These are phyloP conservation scores for Auxenochlorella pyrenoidosa DNA, from an alignment of 139 green algal species.

Conservation along the genomic window DNA sequence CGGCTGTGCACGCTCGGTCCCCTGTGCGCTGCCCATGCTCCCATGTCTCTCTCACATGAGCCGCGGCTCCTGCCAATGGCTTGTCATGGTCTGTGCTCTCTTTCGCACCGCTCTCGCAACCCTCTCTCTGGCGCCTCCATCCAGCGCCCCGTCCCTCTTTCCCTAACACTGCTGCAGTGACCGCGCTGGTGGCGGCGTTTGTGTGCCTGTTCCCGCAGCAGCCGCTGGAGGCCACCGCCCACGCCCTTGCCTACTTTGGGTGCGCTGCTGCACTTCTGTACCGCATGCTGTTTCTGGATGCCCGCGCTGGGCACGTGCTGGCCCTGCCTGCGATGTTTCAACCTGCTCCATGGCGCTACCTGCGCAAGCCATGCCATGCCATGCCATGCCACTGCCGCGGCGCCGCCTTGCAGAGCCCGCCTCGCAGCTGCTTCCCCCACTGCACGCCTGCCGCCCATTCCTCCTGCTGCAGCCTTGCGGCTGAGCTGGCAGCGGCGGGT, in stretches of 20 bases:
- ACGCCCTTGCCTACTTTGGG: slow-evolving; percentile 80
- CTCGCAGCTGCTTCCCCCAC: neutral
- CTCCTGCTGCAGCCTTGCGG: neutral
- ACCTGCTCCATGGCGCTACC: too few species aligned
- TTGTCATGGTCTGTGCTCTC: neutral
- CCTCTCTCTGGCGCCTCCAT: neutral
- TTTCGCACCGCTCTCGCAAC: neutral
- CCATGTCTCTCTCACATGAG: neutral
- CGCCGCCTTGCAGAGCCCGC: neutral
- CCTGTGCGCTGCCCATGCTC: neutral
- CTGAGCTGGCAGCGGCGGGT: neutral
- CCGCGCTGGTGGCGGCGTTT: slow-evolving; percentile 83
- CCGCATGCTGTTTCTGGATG: too few species aligned
- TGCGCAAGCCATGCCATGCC: too few species aligned
- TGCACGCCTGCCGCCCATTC: neutral
- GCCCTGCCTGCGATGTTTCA: too few species aligned
- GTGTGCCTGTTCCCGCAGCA: slow-evolving; percentile 56
- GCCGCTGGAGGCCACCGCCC: slow-evolving; percentile 65
- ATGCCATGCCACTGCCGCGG: neutral
- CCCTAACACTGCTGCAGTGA: slow-evolving; percentile 50
- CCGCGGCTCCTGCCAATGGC: neutral
- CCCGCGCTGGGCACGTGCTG: neutral
- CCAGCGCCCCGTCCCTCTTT: neutral
- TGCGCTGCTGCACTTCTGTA: slow-evolving; percentile 34
- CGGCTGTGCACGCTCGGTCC: too few species aligned